These are phyloP conservation scores for Aspergillus sergii DNA, from an alignment of 2,329 filamentous ascomycete species.

Conservation along the genomic window DNA sequence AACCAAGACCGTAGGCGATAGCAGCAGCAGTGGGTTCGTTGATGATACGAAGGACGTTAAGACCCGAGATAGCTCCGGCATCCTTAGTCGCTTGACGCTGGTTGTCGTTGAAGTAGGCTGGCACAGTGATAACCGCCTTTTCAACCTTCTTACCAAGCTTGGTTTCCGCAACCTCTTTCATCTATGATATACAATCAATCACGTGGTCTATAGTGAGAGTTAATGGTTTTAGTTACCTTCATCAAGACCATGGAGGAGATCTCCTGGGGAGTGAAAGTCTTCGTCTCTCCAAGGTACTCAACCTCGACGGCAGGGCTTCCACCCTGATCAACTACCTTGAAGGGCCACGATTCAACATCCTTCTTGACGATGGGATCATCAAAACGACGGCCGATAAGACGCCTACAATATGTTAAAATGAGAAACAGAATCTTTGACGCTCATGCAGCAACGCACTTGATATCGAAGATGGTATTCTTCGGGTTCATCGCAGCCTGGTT, in stretches of 20 bases:
- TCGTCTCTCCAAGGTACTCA: slow-evolving; percentile 90
- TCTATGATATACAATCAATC: slow-evolving; percentile 57
- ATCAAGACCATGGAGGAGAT: slow-evolving; percentile 98
- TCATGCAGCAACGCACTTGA: slow-evolving; percentile 70
- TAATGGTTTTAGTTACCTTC: slow-evolving; percentile 67
- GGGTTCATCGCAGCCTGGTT: slow-evolving; percentile 99
- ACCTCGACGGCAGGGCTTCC: slow-evolving; percentile 92
- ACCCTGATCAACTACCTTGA: slow-evolving; percentile 92
- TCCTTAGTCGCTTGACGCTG: slow-evolving; percentile 99
- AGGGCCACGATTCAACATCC: slow-evolving; percentile 98
- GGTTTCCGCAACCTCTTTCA: slow-evolving; percentile 98
- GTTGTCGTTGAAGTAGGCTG: slow-evolving; percentile 99
- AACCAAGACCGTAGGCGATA: slow-evolving; percentile 95
- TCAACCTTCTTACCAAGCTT: slow-evolving; percentile 99
- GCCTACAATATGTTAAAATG: slow-evolving; percentile 58
- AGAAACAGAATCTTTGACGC: background rate
- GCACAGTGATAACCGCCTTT: slow-evolving; percentile 98
- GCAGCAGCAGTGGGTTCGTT: slow-evolving; percentile 99
- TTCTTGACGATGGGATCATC: slow-evolving; percentile 98
- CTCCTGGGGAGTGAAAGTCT: slow-evolving; percentile 97
- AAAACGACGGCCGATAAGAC: slow-evolving; percentile 94
- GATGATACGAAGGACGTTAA: slow-evolving; percentile 99
- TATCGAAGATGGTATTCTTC: slow-evolving; percentile 95
- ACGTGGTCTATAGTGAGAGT: slow-evolving; percentile 3
- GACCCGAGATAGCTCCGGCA: slow-evolving; percentile 92